phyloP scores from a whole-genome alignment of 1,284 basidiomycete genomes.

The Hemileia vastatrix region DNA sequence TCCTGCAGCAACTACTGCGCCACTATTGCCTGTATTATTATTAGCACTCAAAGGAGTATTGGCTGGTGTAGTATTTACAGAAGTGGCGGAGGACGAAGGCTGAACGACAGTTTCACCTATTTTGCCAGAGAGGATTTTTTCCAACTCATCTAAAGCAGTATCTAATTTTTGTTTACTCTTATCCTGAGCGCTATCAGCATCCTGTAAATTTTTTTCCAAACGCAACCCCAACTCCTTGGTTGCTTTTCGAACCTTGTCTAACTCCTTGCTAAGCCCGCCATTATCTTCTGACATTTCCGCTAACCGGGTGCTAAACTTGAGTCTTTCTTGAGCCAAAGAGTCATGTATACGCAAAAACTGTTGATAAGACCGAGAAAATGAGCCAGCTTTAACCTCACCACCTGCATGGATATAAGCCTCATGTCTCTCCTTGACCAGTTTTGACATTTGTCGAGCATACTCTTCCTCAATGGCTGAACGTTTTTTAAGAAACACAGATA shows the following conservation, averaged over 20 bases:
- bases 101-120: conserved; percentile 84
- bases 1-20: conserved; percentile 8
- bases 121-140: conserved; percentile 83
- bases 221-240: conserved; percentile 74
- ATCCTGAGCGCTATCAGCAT: conserved; percentile 78
- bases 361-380: conserved; percentile 1
- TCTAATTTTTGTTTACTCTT: conserved; percentile 83
- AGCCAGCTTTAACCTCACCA: conserved; percentile 16
- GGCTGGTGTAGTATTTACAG: conserved; percentile 45
- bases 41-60: conserved; percentile 26
- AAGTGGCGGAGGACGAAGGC: conserved; percentile 50
- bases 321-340: conserved; percentile 6
- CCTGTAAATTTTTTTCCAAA: conserved; percentile 77
- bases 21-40: background rate
- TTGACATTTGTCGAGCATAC: conserved; percentile 6
- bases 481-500: conserved; percentile 13
- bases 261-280: conserved; percentile 7
- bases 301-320: conserved; percentile 1
- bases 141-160: conserved; percentile 82
- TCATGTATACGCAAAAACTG: conserved; percentile 16
- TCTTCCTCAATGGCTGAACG: conserved; percentile 13
- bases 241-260: conserved; percentile 15
- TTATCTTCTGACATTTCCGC: conserved; percentile 8
- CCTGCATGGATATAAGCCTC: conserved; percentile 20
- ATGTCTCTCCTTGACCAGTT: conserved; percentile 8